Conservation (phyloP, 306 rosid genomes). For the Lupinus albus region DNA sequence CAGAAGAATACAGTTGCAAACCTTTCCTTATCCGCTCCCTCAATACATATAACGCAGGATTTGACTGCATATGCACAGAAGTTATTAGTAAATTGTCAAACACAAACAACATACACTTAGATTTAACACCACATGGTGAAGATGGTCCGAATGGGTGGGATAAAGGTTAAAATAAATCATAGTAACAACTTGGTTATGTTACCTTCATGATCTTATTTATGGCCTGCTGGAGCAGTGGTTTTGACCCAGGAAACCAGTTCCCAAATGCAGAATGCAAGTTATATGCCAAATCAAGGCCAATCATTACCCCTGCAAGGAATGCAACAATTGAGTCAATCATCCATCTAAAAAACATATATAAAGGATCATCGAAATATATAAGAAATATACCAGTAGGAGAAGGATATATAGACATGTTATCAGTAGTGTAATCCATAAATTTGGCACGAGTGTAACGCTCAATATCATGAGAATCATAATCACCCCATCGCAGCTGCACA, state of each 20-base stretch:
- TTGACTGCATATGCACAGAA: constrained; percentile 69
- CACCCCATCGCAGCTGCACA: constrained; percentile 99
- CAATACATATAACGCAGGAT: constrained; percentile 96
- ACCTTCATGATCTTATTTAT: constrained; percentile 99
- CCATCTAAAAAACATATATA: background rate
- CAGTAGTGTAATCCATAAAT: constrained; percentile 98
- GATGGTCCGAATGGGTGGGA: background rate
- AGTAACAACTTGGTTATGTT: constrained; percentile 4
- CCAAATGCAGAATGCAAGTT: constrained; percentile 99
- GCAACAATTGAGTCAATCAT: constrained; percentile 16
- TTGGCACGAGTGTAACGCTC: constrained; percentile 98
- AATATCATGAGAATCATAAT: constrained; percentile 97
- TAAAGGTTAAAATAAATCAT: background rate
- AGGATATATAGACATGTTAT: constrained; percentile 98
- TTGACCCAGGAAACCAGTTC: constrained; percentile 99
- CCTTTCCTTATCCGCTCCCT: constrained; percentile 99
- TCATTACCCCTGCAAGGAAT: constrained; percentile 84
- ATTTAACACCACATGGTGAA: background rate
- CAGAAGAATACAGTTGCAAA: constrained; percentile 94
- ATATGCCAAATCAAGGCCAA: constrained; percentile 95
- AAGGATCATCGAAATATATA: background rate
- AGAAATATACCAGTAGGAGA: constrained; percentile 79
- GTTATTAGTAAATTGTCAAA: constrained; percentile 34
- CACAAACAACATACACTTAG: constrained; percentile 1
- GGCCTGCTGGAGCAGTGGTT: constrained; percentile 95